Conservation (phyloP, 2,329 filamentous ascomycete genomes). For the Acarospora socialis region DNA sequence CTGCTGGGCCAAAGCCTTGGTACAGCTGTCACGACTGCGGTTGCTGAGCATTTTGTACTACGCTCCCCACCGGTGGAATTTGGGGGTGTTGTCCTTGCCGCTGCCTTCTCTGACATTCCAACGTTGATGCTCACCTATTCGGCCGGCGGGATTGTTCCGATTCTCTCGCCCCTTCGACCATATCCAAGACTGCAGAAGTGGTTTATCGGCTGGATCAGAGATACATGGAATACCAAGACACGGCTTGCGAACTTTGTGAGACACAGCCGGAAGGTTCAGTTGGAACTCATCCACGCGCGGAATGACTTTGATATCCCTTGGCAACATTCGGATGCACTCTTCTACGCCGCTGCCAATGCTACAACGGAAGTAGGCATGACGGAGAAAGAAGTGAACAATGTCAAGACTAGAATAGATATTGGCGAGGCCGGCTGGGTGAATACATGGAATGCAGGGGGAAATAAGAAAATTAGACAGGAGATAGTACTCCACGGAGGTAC, state of each 20-base stretch:
- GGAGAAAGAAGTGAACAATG: constrained; percentile 2
- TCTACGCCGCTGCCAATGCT: too few species aligned
- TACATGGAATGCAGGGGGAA: neutral
- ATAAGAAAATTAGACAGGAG: constrained; percentile 1
- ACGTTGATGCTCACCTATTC: constrained; percentile 63
- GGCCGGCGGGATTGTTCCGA: constrained; percentile 61
- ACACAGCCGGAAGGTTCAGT: constrained; percentile 40
- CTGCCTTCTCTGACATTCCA: constrained; percentile 62
- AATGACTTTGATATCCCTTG: constrained; percentile 76
- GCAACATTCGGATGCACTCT: too few species aligned
- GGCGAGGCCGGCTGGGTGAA: neutral
- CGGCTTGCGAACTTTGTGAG: constrained; percentile 47
- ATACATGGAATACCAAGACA: constrained; percentile 63
- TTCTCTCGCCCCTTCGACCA: constrained; percentile 58
- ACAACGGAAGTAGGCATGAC: constrained; percentile 9
- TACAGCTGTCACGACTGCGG: constrained; percentile 65
- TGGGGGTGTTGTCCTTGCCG: constrained; percentile 64
- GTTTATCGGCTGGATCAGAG: constrained; percentile 52
- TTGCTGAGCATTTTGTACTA: constrained; percentile 55
- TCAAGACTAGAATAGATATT: neutral
- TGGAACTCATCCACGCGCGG: constrained; percentile 64
- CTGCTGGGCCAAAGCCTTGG: constrained; percentile 79
- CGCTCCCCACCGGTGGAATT: constrained; percentile 43
- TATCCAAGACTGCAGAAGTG: constrained; percentile 51
- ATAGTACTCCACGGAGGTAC: neutral